phyloP scores from a whole-genome alignment of 805 yeast species.

The Peterozyma xylosa region DNA sequence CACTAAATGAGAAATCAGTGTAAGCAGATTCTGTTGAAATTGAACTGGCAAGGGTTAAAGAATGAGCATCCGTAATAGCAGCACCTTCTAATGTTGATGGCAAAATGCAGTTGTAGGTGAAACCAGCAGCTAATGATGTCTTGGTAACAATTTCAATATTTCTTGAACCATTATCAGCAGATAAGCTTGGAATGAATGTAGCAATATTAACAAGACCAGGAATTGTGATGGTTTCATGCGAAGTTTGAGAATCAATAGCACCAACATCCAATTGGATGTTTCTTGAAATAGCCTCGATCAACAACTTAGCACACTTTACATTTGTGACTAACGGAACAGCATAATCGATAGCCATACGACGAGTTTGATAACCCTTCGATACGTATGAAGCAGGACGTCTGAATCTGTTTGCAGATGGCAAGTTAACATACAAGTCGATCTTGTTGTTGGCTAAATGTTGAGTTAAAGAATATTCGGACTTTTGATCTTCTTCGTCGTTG shows the following conservation, averaged over 20 bases:
- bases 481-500: slow-evolving; percentile 65
- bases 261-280: slow-evolving; percentile 59
- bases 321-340: slow-evolving; percentile 97
- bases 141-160: slow-evolving; percentile 66
- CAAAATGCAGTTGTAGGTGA: slow-evolving; percentile 75
- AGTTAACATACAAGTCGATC: slow-evolving; percentile 92
- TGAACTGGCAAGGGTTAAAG: slow-evolving; percentile 59
- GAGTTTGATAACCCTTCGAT: slow-evolving; percentile 94
- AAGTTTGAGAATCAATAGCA: slow-evolving; percentile 82
- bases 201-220: slow-evolving; percentile 87
- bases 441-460: slow-evolving; percentile 94
- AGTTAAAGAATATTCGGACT: slow-evolving; percentile 89
- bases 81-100: slow-evolving; percentile 65
- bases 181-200: slow-evolving; percentile 66
- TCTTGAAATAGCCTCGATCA: slow-evolving; percentile 90
- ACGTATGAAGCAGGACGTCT: slow-evolving; percentile 98
- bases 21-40: slow-evolving; percentile 49
- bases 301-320: slow-evolving; percentile 92
- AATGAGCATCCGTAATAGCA: slow-evolving; percentile 53
- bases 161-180: slow-evolving; percentile 32
- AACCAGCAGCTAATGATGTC: slow-evolving; percentile 75
- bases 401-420: slow-evolving; percentile 95
- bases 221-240: slow-evolving; percentile 71
- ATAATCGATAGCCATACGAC: slow-evolving; percentile 99
- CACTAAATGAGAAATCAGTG: slow-evolving; percentile 77